A percentile compares a stretch with the other conserved stretches of the same genome.
Conservation (phyloP, 164 flowering plant species). For the Stephania yunnanensis region DNA sequence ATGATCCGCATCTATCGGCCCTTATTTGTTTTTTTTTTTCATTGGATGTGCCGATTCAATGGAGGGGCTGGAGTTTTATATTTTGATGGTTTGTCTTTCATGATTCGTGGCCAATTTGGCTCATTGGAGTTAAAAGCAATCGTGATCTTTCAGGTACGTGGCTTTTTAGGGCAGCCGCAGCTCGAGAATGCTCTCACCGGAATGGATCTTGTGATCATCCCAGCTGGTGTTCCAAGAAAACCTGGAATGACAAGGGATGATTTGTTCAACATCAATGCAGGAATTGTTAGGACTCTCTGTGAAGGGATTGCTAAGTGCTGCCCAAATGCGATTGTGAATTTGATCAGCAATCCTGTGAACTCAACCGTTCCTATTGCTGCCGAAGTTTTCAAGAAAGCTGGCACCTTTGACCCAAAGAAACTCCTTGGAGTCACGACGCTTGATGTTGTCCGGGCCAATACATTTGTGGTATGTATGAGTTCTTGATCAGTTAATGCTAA, state of each 20-base stretch:
- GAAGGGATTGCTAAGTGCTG: slow-evolving; percentile 91
- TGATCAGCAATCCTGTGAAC: slow-evolving; percentile 80
- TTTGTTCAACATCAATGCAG: slow-evolving; percentile 94
- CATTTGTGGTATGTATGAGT: slow-evolving; percentile 63
- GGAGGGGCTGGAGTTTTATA: background rate
- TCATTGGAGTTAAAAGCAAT: background rate
- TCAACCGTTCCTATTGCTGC: slow-evolving; percentile 83
- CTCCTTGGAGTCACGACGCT: slow-evolving; percentile 76
- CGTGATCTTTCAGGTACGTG: slow-evolving; percentile 62
- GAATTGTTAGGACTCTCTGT: slow-evolving; percentile 83
- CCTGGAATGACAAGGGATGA: slow-evolving; percentile 99
- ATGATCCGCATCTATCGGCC: background rate
- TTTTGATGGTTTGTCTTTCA: background rate
- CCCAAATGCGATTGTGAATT: slow-evolving; percentile 64
- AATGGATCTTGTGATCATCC: slow-evolving; percentile 93
- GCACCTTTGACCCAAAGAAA: slow-evolving; percentile 63
- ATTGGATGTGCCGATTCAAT: background rate
- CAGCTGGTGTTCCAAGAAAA: slow-evolving; percentile 98
- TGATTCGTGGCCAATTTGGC: background rate
- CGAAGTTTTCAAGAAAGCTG: slow-evolving; percentile 80
- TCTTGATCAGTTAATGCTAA: background rate
- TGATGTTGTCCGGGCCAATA: slow-evolving; percentile 81
- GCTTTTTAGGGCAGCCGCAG: slow-evolving; percentile 79
- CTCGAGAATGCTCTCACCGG: slow-evolving; percentile 84
- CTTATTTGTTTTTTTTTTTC: background rate